Evolutionary conservation across 2,329 filamentous ascomycete genomes (phyloP).

Genomic region (Rhynchosporium graminicola): DNA sequence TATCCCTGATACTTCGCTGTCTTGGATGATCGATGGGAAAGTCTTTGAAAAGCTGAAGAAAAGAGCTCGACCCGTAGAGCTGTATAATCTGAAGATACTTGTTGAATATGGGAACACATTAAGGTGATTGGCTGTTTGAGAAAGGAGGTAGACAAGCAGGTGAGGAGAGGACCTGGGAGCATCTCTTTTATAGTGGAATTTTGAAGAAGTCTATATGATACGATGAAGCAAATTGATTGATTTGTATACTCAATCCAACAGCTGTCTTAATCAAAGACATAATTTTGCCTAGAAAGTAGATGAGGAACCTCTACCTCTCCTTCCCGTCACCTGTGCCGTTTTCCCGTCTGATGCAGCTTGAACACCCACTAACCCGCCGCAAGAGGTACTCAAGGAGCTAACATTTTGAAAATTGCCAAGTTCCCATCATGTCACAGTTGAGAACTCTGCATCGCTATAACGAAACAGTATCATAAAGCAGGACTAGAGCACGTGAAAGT

Average conservation of each 20-base stretch:
- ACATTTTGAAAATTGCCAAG: too few relatives aligned
- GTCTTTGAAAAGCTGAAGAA: conserved; percentile 28
- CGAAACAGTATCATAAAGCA: conserved; percentile 1
- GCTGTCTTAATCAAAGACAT: too few relatives aligned
- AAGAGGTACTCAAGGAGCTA: too few relatives aligned
- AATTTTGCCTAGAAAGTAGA: too few relatives aligned
- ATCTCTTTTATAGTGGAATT: conserved; percentile 2
- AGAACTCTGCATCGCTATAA: not conserved
- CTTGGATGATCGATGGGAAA: conserved; percentile 24
- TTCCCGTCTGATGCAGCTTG: too few relatives aligned
- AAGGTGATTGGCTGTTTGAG: conserved; percentile 23
- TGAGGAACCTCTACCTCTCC: too few relatives aligned
- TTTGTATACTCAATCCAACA: too few relatives aligned
- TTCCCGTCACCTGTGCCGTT: too few relatives aligned
- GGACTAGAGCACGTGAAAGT: not conserved
- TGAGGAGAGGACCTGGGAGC: conserved; percentile 10
- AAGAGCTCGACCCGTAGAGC: conserved; percentile 22
- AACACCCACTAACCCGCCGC: too few relatives aligned
- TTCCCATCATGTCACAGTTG: too few relatives aligned
- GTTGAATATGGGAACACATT: conserved; percentile 23
- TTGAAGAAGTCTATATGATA: not conserved
- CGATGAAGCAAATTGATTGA: too few relatives aligned
- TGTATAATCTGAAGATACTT: conserved; percentile 22
- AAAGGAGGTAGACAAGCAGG: conserved; percentile 18
- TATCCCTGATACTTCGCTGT: conserved; percentile 21